A percentile compares a stretch with the other conserved stretches of the same genome.
Evolutionary conservation across 495 filamentous ascomycete genomes (phyloP).

Genomic region (Penicillium canescens): DNA sequence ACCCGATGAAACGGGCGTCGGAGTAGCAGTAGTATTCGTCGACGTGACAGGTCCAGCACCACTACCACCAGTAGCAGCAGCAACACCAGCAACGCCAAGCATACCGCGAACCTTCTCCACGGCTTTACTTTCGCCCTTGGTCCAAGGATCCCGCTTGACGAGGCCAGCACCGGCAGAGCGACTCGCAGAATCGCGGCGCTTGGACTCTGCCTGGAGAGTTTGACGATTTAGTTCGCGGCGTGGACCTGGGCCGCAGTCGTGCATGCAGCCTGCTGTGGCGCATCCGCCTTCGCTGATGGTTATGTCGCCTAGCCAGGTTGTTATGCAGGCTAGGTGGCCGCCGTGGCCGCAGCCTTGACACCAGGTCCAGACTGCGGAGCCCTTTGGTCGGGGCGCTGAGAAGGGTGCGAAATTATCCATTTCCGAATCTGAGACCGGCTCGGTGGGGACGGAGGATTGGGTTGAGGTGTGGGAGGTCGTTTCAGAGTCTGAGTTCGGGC

Average conservation of each 20-base stretch:
- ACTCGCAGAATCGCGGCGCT: conserved; percentile 37
- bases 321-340: conserved; percentile 68
- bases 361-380: conserved; percentile 59
- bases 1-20: conserved; percentile 22
- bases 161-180: conserved; percentile 36
- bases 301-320: conserved; percentile 60
- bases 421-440: conserved; percentile 29
- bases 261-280: conserved; percentile 69
- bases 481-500: conserved; percentile 19
- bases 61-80: conserved; percentile 21
- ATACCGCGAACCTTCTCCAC: conserved; percentile 51
- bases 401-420: conserved; percentile 19
- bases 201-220: conserved; percentile 34
- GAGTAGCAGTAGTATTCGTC: conserved; percentile 20
- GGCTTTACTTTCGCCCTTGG: conserved; percentile 43
- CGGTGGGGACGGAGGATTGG: conserved; percentile 32
- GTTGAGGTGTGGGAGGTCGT: conserved; percentile 27
- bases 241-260: conserved; percentile 68
- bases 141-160: conserved; percentile 46
- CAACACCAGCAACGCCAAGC: conserved; percentile 35
- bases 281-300: conserved; percentile 68
- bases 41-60: conserved; percentile 24
- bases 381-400: conserved; percentile 28
- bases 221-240: conserved; percentile 50
- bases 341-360: conserved; percentile 77